These are phyloP conservation scores for Prunella vulgaris DNA, from an alignment of 257 asterid genomes.

Conservation along the genomic window DNA sequence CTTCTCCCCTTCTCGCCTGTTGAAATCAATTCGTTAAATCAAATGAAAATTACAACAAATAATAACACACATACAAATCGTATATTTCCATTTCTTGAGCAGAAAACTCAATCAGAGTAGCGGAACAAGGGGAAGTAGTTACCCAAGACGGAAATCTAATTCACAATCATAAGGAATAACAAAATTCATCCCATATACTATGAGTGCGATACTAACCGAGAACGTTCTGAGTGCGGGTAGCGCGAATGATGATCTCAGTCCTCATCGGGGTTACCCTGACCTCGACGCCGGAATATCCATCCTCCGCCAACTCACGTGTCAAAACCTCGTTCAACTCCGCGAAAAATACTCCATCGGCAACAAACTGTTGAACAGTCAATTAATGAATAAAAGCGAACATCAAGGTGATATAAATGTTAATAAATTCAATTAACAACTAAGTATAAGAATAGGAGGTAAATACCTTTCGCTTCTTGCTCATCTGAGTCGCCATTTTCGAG, in stretches of 20 bases:
- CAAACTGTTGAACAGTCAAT: conserved; percentile 38
- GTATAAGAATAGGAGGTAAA: not conserved
- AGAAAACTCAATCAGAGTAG: no score
- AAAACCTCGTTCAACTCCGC: conserved; percentile 66
- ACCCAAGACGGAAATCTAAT: not conserved
- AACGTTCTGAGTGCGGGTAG: conserved; percentile 75
- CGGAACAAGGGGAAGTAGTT: not conserved
- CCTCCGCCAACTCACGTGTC: conserved; percentile 64
- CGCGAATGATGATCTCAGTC: conserved; percentile 76
- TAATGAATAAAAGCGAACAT: not conserved
- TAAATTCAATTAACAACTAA: not conserved
- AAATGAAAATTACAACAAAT: not conserved
- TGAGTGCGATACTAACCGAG: conserved; percentile 33
- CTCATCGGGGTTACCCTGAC: conserved; percentile 81
- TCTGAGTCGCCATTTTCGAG: conserved; percentile 38
- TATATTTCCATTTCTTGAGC: not conserved
- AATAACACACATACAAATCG: no score
- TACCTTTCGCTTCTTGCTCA: conserved; percentile 53
- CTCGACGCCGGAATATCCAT: conserved; percentile 77
- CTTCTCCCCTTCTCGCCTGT: conserved; percentile 69
- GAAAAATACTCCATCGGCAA: conserved; percentile 66
- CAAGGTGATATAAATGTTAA: not conserved
- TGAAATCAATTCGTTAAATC: not conserved
- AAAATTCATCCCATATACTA: not conserved
- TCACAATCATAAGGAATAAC: not conserved